A percentile compares a stretch with the other conserved stretches of the same genome.
These are phyloP conservation scores for Bonnemaisonia californica DNA, from an alignment of 31 red algal genomes.

Conservation along the genomic window DNA sequence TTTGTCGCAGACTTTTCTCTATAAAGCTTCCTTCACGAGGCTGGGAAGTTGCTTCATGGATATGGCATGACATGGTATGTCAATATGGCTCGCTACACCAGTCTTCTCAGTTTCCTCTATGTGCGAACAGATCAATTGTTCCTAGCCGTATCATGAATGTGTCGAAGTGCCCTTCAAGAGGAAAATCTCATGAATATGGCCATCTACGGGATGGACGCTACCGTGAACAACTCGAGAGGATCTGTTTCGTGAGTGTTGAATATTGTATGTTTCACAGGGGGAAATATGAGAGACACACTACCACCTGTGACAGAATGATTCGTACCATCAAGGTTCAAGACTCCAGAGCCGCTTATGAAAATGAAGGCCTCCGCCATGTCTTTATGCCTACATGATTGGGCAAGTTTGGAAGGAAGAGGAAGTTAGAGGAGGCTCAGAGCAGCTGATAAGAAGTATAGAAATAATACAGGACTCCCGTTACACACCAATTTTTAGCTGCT, in stretches of 20 bases:
- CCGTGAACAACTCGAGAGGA: slow-evolving; percentile 30
- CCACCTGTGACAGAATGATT: slow-evolving; percentile 38
- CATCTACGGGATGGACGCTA: slow-evolving; percentile 39
- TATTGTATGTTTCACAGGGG: slow-evolving; percentile 49
- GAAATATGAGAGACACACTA: slow-evolving; percentile 19
- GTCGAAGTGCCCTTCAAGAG: no score
- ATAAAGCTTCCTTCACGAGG: no score
- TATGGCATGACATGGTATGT: no score
- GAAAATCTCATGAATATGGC: no score
- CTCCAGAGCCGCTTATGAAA: slow-evolving; percentile 18
- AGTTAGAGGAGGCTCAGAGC: not conserved
- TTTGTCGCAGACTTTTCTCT: no score
- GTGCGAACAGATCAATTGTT: no score
- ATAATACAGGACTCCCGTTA: no score
- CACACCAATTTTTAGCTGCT: slow-evolving; percentile 55
- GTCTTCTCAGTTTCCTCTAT: no score
- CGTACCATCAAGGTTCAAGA: slow-evolving; percentile 26
- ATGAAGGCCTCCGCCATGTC: slow-evolving; percentile 55
- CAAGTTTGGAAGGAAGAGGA: not conserved
- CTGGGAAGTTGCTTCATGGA: no score
- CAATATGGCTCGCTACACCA: no score
- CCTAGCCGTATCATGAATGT: no score
- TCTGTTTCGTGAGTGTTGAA: slow-evolving; percentile 34
- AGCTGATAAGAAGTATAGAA: slow-evolving; percentile 7
- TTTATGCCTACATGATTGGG: slow-evolving; percentile 18